Evolutionary conservation across 768 basidiomycete species (phyloP).

Genomic region (Russula lepida): DNA sequence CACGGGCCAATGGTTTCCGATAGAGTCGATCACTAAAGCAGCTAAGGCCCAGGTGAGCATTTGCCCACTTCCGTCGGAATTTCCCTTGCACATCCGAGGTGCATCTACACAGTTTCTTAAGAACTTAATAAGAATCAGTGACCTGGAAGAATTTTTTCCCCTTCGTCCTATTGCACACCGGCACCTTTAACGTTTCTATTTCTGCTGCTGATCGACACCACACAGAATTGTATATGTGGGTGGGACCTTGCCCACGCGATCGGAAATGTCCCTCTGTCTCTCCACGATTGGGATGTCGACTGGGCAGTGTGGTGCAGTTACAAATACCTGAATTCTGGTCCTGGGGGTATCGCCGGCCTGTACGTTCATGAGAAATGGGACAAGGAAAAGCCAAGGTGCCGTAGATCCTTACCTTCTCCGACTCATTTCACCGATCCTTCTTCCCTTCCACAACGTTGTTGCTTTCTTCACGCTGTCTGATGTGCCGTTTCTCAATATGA

Average conservation of each 20-base stretch:
- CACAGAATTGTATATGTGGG: slow-evolving; percentile 84
- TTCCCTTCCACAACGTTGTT: slow-evolving; percentile 4
- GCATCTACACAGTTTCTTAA: background rate
- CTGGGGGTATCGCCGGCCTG: slow-evolving; percentile 93
- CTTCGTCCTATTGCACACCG: slow-evolving; percentile 14
- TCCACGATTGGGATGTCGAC: slow-evolving; percentile 93
- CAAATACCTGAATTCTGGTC: slow-evolving; percentile 95
- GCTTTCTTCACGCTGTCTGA: background rate
- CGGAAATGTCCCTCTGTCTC: slow-evolving; percentile 82
- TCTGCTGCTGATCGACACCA: slow-evolving; percentile 18
- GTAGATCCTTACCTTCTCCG: slow-evolving; percentile 9
- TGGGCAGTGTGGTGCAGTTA: slow-evolving; percentile 99
- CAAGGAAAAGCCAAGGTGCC: slow-evolving; percentile 53
- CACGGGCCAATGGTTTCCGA: slow-evolving; percentile 92
- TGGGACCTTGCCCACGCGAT: slow-evolving; percentile 96
- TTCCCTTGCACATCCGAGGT: background rate
- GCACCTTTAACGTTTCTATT: slow-evolving; percentile 10
- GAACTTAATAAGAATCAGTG: slow-evolving; percentile 1
- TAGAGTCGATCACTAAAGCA: slow-evolving; percentile 72
- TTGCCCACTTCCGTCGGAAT: background rate
- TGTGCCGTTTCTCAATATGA: slow-evolving; percentile 4
- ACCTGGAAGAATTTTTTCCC: slow-evolving; percentile 4
- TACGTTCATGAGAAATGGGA: slow-evolving; percentile 85
- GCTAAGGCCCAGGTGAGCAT: slow-evolving; percentile 67
- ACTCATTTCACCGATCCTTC: background rate